Evolutionary conservation across 352 stramenopile genomes (phyloP).

Genomic region (Pythium volutum): DNA sequence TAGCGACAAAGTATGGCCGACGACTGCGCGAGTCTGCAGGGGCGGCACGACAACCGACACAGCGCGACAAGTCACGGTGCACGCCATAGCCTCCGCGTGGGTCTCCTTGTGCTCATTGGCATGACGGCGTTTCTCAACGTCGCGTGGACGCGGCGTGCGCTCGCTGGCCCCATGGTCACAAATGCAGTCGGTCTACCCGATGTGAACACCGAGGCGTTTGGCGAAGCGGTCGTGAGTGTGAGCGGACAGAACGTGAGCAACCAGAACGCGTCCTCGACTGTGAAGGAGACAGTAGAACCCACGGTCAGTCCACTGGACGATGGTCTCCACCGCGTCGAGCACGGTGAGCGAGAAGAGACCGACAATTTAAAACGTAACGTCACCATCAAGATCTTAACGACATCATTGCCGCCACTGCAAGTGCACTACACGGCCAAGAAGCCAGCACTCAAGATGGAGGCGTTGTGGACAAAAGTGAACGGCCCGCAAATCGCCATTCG

Average conservation of each 20-base stretch:
- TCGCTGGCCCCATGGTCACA: not conserved
- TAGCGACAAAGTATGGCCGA: too few relatives aligned
- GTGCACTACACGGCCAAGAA: conserved; percentile 18
- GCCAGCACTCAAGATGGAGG: not conserved
- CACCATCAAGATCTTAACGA: not conserved
- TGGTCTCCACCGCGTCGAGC: not conserved
- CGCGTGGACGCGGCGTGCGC: not conserved
- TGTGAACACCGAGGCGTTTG: not conserved
- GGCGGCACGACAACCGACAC: not conserved
- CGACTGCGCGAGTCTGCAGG: not conserved
- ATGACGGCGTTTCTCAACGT: not conserved
- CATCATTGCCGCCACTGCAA: not conserved
- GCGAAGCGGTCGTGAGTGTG: not conserved
- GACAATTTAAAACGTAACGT: not conserved
- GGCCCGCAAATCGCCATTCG: conserved; percentile 3
- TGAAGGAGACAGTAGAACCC: not conserved
- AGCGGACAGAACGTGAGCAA: not conserved
- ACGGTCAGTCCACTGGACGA: not conserved
- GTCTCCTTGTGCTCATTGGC: not conserved
- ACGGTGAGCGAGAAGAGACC: not conserved
- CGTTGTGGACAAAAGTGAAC: not conserved
- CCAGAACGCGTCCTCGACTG: not conserved
- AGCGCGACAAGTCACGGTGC: not conserved
- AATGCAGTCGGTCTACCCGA: not conserved
- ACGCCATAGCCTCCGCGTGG: not conserved